Evolutionary conservation across 176 grass and related monocot species (phyloP).

Genomic region (Carex myosuroides): DNA sequence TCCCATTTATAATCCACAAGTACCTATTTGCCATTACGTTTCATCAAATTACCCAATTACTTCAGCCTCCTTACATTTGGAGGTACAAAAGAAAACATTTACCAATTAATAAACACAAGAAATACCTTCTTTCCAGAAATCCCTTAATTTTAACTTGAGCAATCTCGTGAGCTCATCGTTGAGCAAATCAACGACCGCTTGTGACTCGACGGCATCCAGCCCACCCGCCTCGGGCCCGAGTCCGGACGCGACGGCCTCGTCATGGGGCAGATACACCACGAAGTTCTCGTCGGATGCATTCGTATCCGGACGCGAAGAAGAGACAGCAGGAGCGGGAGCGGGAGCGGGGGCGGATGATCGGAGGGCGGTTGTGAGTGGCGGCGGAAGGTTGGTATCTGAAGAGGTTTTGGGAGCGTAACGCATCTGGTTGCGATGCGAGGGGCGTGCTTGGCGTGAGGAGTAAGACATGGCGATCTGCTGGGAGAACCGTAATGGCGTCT

Average conservation of each 20-base stretch:
- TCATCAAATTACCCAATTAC: not conserved
- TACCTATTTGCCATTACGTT: not conserved
- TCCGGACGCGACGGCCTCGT: slow-evolving; percentile 81
- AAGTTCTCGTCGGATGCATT: slow-evolving; percentile 28
- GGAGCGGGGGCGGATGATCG: slow-evolving; percentile 41
- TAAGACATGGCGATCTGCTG: slow-evolving; percentile 20
- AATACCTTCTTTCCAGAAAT: slow-evolving; percentile 83
- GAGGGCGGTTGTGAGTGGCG: slow-evolving; percentile 55
- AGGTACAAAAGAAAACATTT: not conserved
- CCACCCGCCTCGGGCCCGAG: slow-evolving; percentile 53
- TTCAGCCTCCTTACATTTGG: not conserved
- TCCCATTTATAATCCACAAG: not conserved
- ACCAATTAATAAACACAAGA: not conserved
- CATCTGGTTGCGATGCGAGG: slow-evolving; percentile 27
- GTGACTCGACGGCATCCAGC: slow-evolving; percentile 77
- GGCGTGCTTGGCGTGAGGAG: slow-evolving; percentile 26
- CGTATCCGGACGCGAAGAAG: not conserved
- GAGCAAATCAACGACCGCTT: slow-evolving; percentile 79
- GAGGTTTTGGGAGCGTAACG: slow-evolving; percentile 50
- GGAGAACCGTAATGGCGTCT: not conserved
- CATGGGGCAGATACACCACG: slow-evolving; percentile 77
- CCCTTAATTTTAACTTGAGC: slow-evolving; percentile 52
- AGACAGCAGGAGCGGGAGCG: slow-evolving; percentile 22
- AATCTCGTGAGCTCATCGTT: slow-evolving; percentile 58
- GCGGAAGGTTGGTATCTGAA: slow-evolving; percentile 24